These are phyloP conservation scores for Eucommia ulmoides DNA, from an alignment of 257 asterid species.

Conservation along the genomic window DNA sequence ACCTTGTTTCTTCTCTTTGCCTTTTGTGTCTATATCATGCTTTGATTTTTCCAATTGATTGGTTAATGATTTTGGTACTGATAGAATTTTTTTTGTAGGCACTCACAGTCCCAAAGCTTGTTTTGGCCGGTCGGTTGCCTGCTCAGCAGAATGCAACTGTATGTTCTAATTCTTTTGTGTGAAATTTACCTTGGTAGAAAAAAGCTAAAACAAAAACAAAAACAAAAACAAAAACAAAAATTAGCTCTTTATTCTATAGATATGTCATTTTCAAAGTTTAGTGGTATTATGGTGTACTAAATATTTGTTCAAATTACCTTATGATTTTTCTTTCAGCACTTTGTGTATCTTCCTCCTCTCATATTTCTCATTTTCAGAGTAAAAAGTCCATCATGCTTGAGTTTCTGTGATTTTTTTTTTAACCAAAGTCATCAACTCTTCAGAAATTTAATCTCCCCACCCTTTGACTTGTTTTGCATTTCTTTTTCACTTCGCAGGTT, in stretches of 20 bases:
- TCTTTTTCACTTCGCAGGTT: slow-evolving; percentile 36
- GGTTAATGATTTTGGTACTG: slow-evolving; percentile 1
- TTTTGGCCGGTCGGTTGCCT: slow-evolving; percentile 93
- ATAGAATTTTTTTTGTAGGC: slow-evolving; percentile 38
- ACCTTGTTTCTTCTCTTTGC: slow-evolving; percentile 5
- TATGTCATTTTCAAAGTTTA: too few relatives aligned
- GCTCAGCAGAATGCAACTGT: slow-evolving; percentile 97
- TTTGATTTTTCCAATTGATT: not conserved
- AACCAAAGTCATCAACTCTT: not conserved
- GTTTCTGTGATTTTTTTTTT: not conserved
- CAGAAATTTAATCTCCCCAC: not conserved
- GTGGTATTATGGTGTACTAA: too few relatives aligned
- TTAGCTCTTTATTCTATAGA: too few relatives aligned
- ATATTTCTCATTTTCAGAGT: not conserved
- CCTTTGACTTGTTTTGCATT: slow-evolving; percentile 1
- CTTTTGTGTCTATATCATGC: slow-evolving; percentile 6
- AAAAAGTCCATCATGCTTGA: not conserved
- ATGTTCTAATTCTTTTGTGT: slow-evolving; percentile 17
- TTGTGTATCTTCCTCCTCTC: not conserved
- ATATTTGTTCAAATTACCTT: not conserved
- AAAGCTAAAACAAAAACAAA: too few relatives aligned
- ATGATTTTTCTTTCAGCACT: not conserved
- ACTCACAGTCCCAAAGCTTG: slow-evolving; percentile 92
- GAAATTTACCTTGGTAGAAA: too few relatives aligned
- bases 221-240: too few relatives aligned